Conservation (phyloP, 75 land plant species). For the Pinus tabuliformis region DNA sequence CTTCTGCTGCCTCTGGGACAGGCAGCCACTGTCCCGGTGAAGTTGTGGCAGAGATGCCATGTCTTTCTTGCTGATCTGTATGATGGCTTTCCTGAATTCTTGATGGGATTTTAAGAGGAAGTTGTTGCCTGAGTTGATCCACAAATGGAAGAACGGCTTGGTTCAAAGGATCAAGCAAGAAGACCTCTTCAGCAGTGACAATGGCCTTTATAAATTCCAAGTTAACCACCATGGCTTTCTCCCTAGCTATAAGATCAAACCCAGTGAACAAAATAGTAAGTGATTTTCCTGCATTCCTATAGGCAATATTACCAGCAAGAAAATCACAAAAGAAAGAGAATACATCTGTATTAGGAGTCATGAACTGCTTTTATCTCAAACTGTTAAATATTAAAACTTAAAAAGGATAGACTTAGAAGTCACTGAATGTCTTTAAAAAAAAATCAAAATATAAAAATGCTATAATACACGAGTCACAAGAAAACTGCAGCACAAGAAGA, state of each 20-base stretch:
- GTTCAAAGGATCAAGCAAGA: constrained; percentile 76
- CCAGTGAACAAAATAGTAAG: constrained; percentile 6
- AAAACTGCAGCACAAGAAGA: constrained; percentile 13
- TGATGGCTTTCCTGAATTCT: constrained; percentile 13
- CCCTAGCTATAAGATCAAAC: constrained; percentile 75
- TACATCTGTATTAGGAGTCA: not conserved
- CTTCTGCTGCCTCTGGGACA: constrained; percentile 42
- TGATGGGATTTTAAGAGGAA: constrained; percentile 30
- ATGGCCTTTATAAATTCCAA: constrained; percentile 93
- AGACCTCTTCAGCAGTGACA: constrained; percentile 92
- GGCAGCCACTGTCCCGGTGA: constrained; percentile 24
- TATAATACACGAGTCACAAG: constrained; percentile 1
- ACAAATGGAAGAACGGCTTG: constrained; percentile 80
- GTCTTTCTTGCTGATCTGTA: constrained; percentile 23
- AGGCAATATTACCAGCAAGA: not conserved
- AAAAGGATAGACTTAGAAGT: not conserved
- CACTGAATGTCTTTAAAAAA: not conserved
- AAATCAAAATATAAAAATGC: not conserved
- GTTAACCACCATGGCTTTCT: constrained; percentile 95
- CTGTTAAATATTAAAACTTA: not conserved
- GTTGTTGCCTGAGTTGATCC: constrained; percentile 73
- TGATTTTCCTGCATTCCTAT: not conserved
- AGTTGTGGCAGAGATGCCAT: constrained; percentile 11
- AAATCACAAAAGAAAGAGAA: not conserved
- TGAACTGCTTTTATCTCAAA: not conserved